Conservation (phyloP, 345 rosid genomes). For the Bretschneidera sinensis region DNA sequence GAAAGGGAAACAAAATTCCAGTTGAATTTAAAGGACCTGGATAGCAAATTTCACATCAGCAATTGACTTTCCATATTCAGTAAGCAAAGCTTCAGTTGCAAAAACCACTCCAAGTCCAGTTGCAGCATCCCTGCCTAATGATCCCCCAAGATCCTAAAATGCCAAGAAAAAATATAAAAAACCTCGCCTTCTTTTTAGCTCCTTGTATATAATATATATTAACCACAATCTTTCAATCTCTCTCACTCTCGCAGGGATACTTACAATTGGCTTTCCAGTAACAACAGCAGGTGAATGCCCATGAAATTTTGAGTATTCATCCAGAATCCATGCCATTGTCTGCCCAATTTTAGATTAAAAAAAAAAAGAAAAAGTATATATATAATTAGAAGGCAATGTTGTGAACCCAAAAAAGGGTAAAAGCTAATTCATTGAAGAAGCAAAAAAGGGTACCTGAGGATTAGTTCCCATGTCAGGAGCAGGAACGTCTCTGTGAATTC, state of each 20-base stretch:
- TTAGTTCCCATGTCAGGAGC: conserved; percentile 51
- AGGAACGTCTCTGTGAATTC: conserved; percentile 36
- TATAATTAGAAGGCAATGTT: too few species aligned
- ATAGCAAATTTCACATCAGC: conserved; percentile 4
- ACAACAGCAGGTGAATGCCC: conserved; percentile 46
- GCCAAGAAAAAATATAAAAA: neutral
- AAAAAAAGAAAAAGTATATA: neutral
- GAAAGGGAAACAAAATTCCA: too few species aligned
- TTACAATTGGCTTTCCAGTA: conserved; percentile 45
- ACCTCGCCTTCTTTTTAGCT: too few species aligned
- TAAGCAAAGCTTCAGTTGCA: conserved; percentile 40
- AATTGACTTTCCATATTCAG: conserved; percentile 24
- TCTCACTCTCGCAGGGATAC: neutral
- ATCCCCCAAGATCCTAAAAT: conserved; percentile 51
- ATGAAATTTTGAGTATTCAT: conserved; percentile 43
- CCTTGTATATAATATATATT: neutral
- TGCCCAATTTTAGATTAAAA: conserved; percentile 36
- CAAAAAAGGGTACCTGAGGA: conserved; percentile 23
- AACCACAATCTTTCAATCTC: neutral
- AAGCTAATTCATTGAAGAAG: neutral
- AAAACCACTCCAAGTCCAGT: conserved; percentile 41
- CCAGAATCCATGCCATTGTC: too few species aligned
- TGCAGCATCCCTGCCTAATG: conserved; percentile 50
- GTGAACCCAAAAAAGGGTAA: too few species aligned
- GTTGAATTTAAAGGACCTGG: conserved; percentile 11